Evolutionary conservation across 2,329 filamentous ascomycete genomes (phyloP).

Genomic region (Fusarium nelsonii): DNA sequence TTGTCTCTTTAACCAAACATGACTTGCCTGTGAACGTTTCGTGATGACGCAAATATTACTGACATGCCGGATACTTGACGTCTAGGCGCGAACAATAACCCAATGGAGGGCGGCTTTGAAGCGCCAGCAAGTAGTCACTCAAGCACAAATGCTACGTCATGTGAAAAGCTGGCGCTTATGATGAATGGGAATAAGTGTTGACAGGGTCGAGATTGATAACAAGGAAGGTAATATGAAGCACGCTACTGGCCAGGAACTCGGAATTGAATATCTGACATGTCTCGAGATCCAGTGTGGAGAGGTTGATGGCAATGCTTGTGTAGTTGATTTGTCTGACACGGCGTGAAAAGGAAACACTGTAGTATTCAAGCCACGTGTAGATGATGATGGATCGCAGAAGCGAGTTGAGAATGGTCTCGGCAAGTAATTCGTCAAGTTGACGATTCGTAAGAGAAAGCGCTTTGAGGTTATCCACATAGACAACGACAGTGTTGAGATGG

Average conservation of each 20-base stretch:
- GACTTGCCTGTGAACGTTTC: slow-evolving; percentile 1
- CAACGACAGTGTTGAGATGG: slow-evolving; percentile 19
- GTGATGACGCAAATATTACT: background rate
- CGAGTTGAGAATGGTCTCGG: background rate
- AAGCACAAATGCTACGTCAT: slow-evolving; percentile 21
- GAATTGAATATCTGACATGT: slow-evolving; percentile 9
- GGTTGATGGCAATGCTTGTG: background rate
- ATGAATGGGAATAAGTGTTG: slow-evolving; percentile 16
- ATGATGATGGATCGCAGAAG: background rate
- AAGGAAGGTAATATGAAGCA: slow-evolving; percentile 11
- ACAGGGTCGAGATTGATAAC: slow-evolving; percentile 25
- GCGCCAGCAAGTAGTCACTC: background rate
- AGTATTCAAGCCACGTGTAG: background rate
- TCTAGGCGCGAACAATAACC: background rate
- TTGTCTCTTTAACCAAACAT: slow-evolving; percentile 42
- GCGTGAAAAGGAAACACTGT: background rate
- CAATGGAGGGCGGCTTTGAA: background rate
- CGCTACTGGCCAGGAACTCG: slow-evolving; percentile 22
- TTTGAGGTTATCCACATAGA: background rate
- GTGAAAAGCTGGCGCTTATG: slow-evolving; percentile 8
- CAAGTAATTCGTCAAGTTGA: background rate
- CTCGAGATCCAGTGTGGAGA: slow-evolving; percentile 12
- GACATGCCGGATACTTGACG: background rate
- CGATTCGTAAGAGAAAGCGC: background rate
- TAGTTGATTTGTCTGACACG: background rate